phyloP scores from a whole-genome alignment of 164 flowering plant genomes.

The Magnolia kwangsiensis region DNA sequence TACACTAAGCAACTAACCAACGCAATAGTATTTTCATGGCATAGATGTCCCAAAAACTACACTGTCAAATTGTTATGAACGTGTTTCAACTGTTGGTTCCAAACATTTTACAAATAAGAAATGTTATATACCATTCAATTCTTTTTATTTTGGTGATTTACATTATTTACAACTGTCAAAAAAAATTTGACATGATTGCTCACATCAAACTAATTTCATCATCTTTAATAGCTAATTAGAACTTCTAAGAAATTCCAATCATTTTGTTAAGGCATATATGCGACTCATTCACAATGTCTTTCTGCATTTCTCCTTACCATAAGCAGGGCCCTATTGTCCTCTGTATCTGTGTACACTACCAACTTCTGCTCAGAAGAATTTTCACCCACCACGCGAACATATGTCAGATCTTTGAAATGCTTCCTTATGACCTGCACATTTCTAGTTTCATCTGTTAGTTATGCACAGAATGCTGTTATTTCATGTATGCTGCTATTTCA shows the following conservation, averaged over 20 bases:
- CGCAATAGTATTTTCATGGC: too few relatives aligned
- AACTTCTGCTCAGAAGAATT: slow-evolving; percentile 36
- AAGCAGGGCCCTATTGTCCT: slow-evolving; percentile 47
- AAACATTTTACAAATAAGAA: too few relatives aligned
- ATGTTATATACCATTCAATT: too few relatives aligned
- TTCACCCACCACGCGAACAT: slow-evolving; percentile 41
- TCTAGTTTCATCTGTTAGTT: slow-evolving; percentile 18
- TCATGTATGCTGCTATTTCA: neutral
- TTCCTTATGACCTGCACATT: slow-evolving; percentile 50
- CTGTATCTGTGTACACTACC: slow-evolving; percentile 67
- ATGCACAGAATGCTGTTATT: neutral
- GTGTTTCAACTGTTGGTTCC: too few relatives aligned
- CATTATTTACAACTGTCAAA: too few relatives aligned
- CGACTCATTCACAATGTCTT: slow-evolving; percentile 16
- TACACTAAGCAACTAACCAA: too few relatives aligned
- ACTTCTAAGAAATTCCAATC: neutral
- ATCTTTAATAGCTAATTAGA: neutral
- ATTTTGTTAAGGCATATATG: neutral
- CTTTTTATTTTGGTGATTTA: too few relatives aligned
- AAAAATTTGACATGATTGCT: too few relatives aligned
- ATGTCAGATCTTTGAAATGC: slow-evolving; percentile 70
- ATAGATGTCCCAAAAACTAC: too few relatives aligned
- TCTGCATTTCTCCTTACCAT: slow-evolving; percentile 52
- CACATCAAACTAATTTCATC: too few relatives aligned
- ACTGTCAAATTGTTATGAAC: too few relatives aligned